Evolutionary conservation across 208 protist species (phyloP).

Genomic region (Balamuthia mandrillaris): DNA sequence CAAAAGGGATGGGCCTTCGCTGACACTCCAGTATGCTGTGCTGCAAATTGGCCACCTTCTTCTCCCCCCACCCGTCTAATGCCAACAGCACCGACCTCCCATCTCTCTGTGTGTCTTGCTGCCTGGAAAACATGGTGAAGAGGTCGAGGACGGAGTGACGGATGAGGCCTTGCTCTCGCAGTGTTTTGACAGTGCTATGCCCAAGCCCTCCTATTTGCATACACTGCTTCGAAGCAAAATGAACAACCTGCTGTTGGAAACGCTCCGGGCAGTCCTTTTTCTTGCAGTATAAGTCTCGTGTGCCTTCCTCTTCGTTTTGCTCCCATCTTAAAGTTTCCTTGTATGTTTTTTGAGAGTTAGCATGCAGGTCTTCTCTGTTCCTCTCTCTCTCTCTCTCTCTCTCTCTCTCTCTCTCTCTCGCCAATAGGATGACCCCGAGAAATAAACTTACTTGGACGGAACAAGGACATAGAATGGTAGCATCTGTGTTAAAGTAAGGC

Average conservation of each 20-base stretch:
- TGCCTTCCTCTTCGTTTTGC: too few species aligned
- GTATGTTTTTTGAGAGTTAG: too few species aligned
- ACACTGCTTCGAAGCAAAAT: constrained; percentile 41
- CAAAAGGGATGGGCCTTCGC: too few species aligned
- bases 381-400: too few species aligned
- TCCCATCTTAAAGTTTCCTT: too few species aligned
- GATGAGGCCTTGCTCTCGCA: neutral
- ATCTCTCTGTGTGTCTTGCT: neutral
- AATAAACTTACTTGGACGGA: too few species aligned
- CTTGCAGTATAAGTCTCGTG: constrained; percentile 46
- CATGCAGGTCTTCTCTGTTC: too few species aligned
- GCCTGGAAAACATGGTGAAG: neutral
- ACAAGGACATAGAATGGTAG: too few species aligned
- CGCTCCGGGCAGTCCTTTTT: constrained; percentile 20
- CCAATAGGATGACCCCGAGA: too few species aligned
- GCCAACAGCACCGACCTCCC: neutral
- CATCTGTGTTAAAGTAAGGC: too few species aligned
- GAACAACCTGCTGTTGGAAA: neutral
- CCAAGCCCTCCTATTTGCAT: constrained; percentile 54
- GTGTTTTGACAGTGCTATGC: neutral
- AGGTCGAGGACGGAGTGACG: neutral
- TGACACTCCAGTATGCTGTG: too few species aligned
- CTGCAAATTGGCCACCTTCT: constrained; percentile 42
- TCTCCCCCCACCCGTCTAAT: constrained; percentile 29
- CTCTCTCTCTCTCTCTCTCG: too few species aligned